Conservation (phyloP, 495 filamentous ascomycete genomes). For the Lepidopterella palustris region DNA sequence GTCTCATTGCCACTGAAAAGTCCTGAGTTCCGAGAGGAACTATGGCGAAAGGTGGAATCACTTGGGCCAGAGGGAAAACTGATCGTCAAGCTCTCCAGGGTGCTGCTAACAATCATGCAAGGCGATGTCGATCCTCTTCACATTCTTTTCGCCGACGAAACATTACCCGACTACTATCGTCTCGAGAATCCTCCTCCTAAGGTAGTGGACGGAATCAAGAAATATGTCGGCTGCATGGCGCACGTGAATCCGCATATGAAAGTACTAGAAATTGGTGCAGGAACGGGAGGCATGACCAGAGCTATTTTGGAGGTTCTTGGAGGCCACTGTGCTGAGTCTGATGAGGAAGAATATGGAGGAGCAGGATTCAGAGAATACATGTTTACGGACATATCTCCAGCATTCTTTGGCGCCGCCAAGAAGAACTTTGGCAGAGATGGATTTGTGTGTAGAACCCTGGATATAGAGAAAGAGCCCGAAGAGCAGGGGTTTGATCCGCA, state of each 20-base stretch:
- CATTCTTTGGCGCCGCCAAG: slow-evolving; percentile 17
- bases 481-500: slow-evolving; percentile 18
- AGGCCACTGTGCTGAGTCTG: neutral
- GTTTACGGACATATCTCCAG: slow-evolving; percentile 23
- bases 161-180: neutral
- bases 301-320: slow-evolving; percentile 5
- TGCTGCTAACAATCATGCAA: neutral
- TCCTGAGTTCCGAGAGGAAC: neutral
- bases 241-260: slow-evolving; percentile 17
- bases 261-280: slow-evolving; percentile 27
- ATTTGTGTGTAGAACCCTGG: slow-evolving; percentile 15
- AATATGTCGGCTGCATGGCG: slow-evolving; percentile 3
- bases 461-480: slow-evolving; percentile 21
- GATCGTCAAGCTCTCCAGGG: neutral
- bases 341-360: neutral
- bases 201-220: neutral
- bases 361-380: neutral
- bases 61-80: neutral
- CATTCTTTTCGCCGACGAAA: neutral
- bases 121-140: neutral
- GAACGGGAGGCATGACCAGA: slow-evolving; percentile 20
- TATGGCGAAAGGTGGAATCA: neutral
- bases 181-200: neutral
- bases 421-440: slow-evolving; percentile 6
- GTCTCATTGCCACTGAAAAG: neutral